phyloP scores from a whole-genome alignment of 2,329 filamentous ascomycete species.

The Penicillium sp. region DNA sequence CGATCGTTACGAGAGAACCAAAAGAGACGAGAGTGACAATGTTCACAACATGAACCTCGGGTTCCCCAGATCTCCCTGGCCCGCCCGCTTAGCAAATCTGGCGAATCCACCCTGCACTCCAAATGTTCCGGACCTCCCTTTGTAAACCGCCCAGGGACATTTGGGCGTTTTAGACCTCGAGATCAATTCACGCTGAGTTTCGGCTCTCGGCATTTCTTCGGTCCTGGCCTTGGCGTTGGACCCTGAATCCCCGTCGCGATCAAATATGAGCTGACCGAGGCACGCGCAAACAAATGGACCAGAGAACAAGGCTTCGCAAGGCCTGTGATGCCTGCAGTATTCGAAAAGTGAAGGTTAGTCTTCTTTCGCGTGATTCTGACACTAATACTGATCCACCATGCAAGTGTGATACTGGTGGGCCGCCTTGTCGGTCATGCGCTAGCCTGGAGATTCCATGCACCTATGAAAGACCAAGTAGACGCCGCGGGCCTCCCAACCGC shows the following conservation, averaged over 20 bases:
- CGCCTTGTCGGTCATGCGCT: slow-evolving; percentile 66
- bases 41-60: not conserved
- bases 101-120: not conserved
- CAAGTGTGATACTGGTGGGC: slow-evolving; percentile 67
- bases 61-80: not conserved
- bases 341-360: slow-evolving; percentile 54
- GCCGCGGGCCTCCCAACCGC: slow-evolving; percentile 66
- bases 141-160: not conserved
- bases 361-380: not conserved
- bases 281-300: slow-evolving; percentile 34
- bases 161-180: not conserved
- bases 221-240: not conserved
- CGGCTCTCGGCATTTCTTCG: not conserved
- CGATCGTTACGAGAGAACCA: too few relatives aligned
- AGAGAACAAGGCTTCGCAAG: slow-evolving; percentile 49
- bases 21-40: too few relatives aligned
- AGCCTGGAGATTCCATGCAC: slow-evolving; percentile 69
- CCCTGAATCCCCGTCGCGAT: slow-evolving; percentile 15
- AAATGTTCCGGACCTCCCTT: not conserved
- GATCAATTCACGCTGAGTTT: not conserved
- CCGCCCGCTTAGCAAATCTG: slow-evolving; percentile 7
- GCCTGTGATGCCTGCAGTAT: slow-evolving; percentile 57
- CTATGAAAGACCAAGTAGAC: slow-evolving; percentile 63
- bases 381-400: slow-evolving; percentile 10
- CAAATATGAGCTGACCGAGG: slow-evolving; percentile 23